Percentiles rank a stretch among this genome's conserved stretches.
Evolutionary conservation across 176 grass and related monocot species (phyloP).

Genomic region (Lolium rigidum): DNA sequence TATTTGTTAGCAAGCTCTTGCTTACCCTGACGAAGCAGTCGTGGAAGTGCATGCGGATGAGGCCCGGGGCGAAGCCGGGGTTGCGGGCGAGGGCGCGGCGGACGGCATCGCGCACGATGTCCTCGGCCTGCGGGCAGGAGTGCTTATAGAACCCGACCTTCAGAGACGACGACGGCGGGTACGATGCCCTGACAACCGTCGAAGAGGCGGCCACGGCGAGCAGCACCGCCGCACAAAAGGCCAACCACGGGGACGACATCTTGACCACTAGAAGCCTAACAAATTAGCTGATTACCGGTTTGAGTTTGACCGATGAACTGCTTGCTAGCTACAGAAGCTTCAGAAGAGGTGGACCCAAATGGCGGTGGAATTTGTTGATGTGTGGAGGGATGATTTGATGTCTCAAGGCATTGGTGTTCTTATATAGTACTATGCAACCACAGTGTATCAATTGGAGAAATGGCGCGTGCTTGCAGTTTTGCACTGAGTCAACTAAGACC

Average conservation of each 20-base stretch:
- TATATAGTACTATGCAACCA: neutral
- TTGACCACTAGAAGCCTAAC: too few species aligned
- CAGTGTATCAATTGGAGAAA: neutral
- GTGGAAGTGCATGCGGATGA: conserved; percentile 88
- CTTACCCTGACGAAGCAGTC: conserved; percentile 76
- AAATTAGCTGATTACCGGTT: too few species aligned
- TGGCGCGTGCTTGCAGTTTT: neutral
- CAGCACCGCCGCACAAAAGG: too few species aligned
- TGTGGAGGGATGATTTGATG: neutral
- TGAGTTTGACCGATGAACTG: too few species aligned
- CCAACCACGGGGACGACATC: too few species aligned
- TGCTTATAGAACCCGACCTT: conserved; percentile 68
- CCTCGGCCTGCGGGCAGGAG: conserved; percentile 62
- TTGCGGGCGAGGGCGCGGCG: conserved; percentile 32
- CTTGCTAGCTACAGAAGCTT: too few species aligned
- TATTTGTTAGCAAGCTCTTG: neutral
- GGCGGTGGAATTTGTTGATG: too few species aligned
- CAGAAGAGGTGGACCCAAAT: too few species aligned
- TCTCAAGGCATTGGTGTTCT: neutral
- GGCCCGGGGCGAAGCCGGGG: conserved; percentile 45
- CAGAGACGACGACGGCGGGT: neutral
- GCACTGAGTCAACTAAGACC: conserved; percentile 41
- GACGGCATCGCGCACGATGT: conserved; percentile 64
- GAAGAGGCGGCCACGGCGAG: too few species aligned
- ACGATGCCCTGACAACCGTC: too few species aligned